Base-by-base conservation (phyloP, 306 rosid genomes). In the Inga oerstediana region DNA sequence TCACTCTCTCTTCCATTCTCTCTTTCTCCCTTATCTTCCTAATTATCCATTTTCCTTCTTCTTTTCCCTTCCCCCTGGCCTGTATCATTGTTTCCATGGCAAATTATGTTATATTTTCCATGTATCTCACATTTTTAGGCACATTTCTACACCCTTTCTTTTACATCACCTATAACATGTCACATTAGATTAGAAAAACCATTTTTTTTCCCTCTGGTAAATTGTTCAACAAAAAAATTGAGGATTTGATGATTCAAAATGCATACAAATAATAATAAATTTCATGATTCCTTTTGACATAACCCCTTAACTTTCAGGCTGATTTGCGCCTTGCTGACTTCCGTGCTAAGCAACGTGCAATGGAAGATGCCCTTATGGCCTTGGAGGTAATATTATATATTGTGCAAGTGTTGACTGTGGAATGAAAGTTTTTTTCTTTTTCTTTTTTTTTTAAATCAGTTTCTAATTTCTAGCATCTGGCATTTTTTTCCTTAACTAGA, bases 301-400 rank as follows among this genome's bases (percentile, higher is more conserved):
- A 76, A 78, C 58, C 71, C 81, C 85, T 75, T 79, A 76, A 84
- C 81, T 79, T 83, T 66, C 89, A 96, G 99, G 98, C 98, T 80
- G 99, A 96, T 87, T 87, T 96, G 81, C 99, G 99, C 51, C 96
- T 91, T 75, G 99, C 99, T 37, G 98, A 96, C 82, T 85, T 91
- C 74, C 97, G 91, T 67, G 99, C 99, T 48, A 96, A 94, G 86
- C 97, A 96, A 82, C 97, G 99, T 66, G 99, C 99, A 32, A 91
- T 96, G 97, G 97, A 93, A 89, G 99, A 96, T 81, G 97, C 99
- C 80, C 84, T 93, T 72, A 92, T 91, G 97, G 94, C 99, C 86
- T 87, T 96, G 88, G 94, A 96, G 99, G 99, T 96, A 72, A 91
- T 87, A 62, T 74, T 37, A 79, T 70, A 79, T 74, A 20, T 54